These are phyloP conservation scores for Colletotrichum orbiculare DNA, from an alignment of 2,329 filamentous ascomycete species.

Conservation along the genomic window DNA sequence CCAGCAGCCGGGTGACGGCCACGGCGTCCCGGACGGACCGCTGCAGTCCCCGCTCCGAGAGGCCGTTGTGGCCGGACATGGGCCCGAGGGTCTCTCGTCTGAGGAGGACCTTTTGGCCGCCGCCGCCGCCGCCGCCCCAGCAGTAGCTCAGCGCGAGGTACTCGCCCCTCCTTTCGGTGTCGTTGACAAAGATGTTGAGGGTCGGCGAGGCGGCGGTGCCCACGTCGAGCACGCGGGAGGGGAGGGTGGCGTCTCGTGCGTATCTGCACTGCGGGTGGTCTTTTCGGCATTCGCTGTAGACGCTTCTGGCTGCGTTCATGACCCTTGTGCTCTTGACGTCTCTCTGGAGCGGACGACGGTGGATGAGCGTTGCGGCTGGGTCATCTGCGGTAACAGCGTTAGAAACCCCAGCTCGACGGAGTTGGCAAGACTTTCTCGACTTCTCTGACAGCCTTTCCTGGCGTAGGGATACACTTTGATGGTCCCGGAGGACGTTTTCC, in stretches of 20 bases:
- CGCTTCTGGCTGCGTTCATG: neutral
- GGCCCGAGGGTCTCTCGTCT: neutral
- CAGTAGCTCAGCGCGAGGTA: slow-evolving; percentile 40
- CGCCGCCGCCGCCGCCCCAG: slow-evolving; percentile 31
- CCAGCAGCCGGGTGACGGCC: slow-evolving; percentile 8
- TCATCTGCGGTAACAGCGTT: neutral
- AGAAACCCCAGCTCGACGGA: too few relatives aligned
- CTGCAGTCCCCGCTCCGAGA: neutral
- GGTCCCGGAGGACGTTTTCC: neutral
- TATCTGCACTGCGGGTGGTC: slow-evolving; percentile 12
- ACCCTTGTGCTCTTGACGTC: slow-evolving; percentile 12
- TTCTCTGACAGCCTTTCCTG: neutral
- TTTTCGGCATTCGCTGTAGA: neutral
- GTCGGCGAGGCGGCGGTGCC: neutral
- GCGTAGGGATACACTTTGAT: slow-evolving; percentile 9
- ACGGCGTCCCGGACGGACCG: slow-evolving; percentile 34
- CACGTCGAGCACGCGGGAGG: slow-evolving; percentile 28
- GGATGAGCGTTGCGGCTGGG: neutral
- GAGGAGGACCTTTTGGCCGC: slow-evolving; percentile 4
- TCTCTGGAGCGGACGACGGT: slow-evolving; percentile 11
- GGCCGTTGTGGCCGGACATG: neutral
- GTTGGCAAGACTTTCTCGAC: neutral
- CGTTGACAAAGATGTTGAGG: slow-evolving; percentile 18
- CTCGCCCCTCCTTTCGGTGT: neutral
- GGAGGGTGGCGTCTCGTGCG: slow-evolving; percentile 9